These are phyloP conservation scores for Nothophytophthora sp. DNA, from an alignment of 352 stramenopile genomes.

Conservation along the genomic window DNA sequence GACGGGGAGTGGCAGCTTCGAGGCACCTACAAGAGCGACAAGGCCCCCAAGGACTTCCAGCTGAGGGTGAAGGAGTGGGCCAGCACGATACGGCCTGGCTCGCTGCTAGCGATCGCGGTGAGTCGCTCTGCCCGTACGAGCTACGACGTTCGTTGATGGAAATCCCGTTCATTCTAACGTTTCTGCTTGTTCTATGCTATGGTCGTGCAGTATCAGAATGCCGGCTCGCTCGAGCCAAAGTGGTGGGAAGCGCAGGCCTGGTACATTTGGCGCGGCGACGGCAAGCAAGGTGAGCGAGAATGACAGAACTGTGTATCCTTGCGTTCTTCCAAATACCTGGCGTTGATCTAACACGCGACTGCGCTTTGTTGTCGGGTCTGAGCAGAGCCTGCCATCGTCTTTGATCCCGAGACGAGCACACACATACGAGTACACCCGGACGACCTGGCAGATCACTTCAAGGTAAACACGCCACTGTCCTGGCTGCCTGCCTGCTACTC, in stretches of 20 bases:
- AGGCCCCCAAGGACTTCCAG: slow-evolving; percentile 50
- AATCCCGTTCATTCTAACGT: too few relatives aligned
- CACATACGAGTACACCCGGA: slow-evolving; percentile 44
- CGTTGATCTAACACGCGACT: too few relatives aligned
- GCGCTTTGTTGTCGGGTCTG: too few relatives aligned
- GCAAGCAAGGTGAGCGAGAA: slow-evolving; percentile 46
- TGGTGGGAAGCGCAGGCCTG: slow-evolving; percentile 89
- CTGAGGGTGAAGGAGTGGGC: slow-evolving; percentile 65
- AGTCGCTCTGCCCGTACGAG: slow-evolving; percentile 20
- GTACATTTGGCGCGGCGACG: slow-evolving; percentile 76
- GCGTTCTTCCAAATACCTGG: too few relatives aligned
- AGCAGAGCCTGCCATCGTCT: slow-evolving; percentile 57
- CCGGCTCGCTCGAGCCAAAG: slow-evolving; percentile 51
- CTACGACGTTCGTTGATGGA: background rate
- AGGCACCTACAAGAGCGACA: slow-evolving; percentile 47
- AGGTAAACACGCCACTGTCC: too few relatives aligned
- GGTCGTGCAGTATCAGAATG: slow-evolving; percentile 83
- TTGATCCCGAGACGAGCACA: slow-evolving; percentile 43
- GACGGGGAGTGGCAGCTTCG: slow-evolving; percentile 70
- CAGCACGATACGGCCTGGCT: slow-evolving; percentile 46
- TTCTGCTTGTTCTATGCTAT: background rate
- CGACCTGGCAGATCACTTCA: slow-evolving; percentile 58
- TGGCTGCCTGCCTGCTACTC: too few relatives aligned
- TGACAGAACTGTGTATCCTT: too few relatives aligned
- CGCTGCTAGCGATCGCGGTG: slow-evolving; percentile 64